Evolutionary conservation across 108 stramenopile species (phyloP), one percentile per base, ranked within the genome.

Genomic region (Halocafeteria seosinensis): DNA sequence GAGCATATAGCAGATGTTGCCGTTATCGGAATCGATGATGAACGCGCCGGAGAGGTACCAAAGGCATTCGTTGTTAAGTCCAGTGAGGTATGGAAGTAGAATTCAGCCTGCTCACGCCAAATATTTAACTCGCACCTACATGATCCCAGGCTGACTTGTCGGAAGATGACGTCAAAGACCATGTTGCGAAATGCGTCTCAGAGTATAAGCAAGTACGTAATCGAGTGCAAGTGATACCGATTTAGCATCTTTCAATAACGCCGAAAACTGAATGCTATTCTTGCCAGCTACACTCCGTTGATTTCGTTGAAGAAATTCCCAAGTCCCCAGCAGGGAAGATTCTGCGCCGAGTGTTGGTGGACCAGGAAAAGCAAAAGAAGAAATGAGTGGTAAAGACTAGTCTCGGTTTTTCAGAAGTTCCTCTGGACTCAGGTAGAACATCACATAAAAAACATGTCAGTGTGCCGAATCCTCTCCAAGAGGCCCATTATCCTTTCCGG

Each of bases 261-360:
- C n/a, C n/a, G n/a, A n/a, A n/a, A n/a, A n/a, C n/a, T n/a, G n/a
- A n/a, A n/a, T n/a, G n/a, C n/a, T n/a, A n/a, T n/a, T n/a, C n/a
- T n/a, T n/a, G n/a, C n/a, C n/a, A 85, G 50, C 63, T 92, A 24
- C 75, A 80, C 5, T 88, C 85, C 34, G 83, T 92, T 24, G 35
- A 77, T 0, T 92, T 90, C 64, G 63, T 76, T 2, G 85, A 88
- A 47, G 71, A 66, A n/a, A 82, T 92, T 55, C 91, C 91, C 23
- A 90, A 90, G 65, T 80, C 80, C 31, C 84, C 88, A 0, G 79
- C 81, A 58, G 91, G 91, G 0, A 92, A 92, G 80, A 87, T 90
- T 42, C 68, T 92, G 25, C 75, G 91, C 11, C 71, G 91, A n/a
- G 63, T 88, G 9, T 65, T 88, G 17, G 4, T 38, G 62, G 21